Evolutionary conservation across 441 rosid species (phyloP).

Genomic region (Mallotus repandus): DNA sequence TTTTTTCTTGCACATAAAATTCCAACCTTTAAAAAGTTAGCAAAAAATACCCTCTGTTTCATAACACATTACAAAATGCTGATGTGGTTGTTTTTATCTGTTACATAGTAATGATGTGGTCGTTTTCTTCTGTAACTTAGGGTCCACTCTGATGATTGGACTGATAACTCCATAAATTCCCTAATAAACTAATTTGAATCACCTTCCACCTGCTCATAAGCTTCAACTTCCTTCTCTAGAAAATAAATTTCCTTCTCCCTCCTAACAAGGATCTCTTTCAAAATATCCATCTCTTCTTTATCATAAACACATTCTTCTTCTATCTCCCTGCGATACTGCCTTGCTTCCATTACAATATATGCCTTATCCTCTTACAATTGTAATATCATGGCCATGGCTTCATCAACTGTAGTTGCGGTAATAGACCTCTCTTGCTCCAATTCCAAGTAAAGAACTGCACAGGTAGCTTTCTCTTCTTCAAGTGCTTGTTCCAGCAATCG

Average conservation of each 20-base stretch:
- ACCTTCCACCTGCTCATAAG: slow-evolving; percentile 41
- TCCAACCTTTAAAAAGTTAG: too few species aligned
- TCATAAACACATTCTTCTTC: slow-evolving; percentile 74
- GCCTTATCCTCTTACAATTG: slow-evolving; percentile 66
- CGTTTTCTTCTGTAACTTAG: too few species aligned
- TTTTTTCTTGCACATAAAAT: too few species aligned
- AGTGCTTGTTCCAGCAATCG: slow-evolving; percentile 49
- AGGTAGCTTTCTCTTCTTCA: slow-evolving; percentile 35
- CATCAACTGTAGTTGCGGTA: slow-evolving; percentile 78
- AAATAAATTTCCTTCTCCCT: slow-evolving; percentile 78
- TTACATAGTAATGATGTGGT: too few species aligned
- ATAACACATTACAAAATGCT: too few species aligned
- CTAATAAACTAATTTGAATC: slow-evolving; percentile 22
- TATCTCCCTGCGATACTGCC: slow-evolving; percentile 70
- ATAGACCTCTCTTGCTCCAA: slow-evolving; percentile 86
- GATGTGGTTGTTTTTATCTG: too few species aligned
- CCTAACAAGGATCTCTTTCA: slow-evolving; percentile 73
- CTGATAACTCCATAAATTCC: too few species aligned
- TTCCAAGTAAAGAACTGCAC: slow-evolving; percentile 52
- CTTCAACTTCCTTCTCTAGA: slow-evolving; percentile 73
- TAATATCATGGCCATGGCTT: slow-evolving; percentile 77
- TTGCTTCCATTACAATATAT: slow-evolving; percentile 63
- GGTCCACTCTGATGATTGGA: too few species aligned
- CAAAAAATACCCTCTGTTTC: too few species aligned
- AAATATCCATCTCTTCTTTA: slow-evolving; percentile 78